Percentiles rank a stretch among this genome's conserved stretches.
These are phyloP conservation scores for Botrytis sinoallii DNA, from an alignment of 2,329 filamentous ascomycete genomes.

Conservation along the genomic window DNA sequence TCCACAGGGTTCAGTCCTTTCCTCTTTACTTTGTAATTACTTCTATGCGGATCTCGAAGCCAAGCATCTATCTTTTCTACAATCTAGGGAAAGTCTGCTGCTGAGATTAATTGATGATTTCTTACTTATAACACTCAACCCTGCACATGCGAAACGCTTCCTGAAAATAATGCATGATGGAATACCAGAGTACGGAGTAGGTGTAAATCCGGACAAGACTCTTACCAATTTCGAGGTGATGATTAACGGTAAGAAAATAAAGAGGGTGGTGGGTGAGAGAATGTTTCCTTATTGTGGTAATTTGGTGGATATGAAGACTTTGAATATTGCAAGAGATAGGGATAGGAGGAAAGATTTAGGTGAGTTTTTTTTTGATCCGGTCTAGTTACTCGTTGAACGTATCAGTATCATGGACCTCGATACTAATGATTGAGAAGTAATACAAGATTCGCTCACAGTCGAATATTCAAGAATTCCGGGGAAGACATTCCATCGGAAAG, in stretches of 20 bases:
- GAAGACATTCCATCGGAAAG: slow-evolving; percentile 74
- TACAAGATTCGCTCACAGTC: slow-evolving; percentile 74
- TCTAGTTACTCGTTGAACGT: neutral
- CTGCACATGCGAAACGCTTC: slow-evolving; percentile 65
- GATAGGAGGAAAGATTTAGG: slow-evolving; percentile 49
- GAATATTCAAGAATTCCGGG: slow-evolving; percentile 72
- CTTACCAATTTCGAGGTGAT: slow-evolving; percentile 75
- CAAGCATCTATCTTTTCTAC: slow-evolving; percentile 65
- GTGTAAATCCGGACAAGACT: slow-evolving; percentile 74
- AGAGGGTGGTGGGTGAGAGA: slow-evolving; percentile 43
- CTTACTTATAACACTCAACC: slow-evolving; percentile 74
- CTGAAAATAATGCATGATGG: slow-evolving; percentile 77
- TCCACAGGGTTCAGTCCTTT: slow-evolving; percentile 87
- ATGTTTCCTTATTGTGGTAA: slow-evolving; percentile 92
- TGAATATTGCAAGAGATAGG: slow-evolving; percentile 71
- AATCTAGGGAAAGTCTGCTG: slow-evolving; percentile 59
- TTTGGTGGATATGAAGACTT: slow-evolving; percentile 67
- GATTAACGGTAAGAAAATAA: slow-evolving; percentile 52
- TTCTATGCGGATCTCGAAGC: slow-evolving; percentile 89
- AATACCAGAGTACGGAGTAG: slow-evolving; percentile 74
- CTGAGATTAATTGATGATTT: slow-evolving; percentile 91
- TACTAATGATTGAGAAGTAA: slow-evolving; percentile 37
- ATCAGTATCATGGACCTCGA: neutral
- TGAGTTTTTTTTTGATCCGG: slow-evolving; percentile 40
- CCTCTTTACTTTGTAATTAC: slow-evolving; percentile 85